Percentiles rank a stretch among this genome's conserved stretches.
phyloP scores from a whole-genome alignment of 1,284 basidiomycete species.

The Afroboletus lepidellus region DNA sequence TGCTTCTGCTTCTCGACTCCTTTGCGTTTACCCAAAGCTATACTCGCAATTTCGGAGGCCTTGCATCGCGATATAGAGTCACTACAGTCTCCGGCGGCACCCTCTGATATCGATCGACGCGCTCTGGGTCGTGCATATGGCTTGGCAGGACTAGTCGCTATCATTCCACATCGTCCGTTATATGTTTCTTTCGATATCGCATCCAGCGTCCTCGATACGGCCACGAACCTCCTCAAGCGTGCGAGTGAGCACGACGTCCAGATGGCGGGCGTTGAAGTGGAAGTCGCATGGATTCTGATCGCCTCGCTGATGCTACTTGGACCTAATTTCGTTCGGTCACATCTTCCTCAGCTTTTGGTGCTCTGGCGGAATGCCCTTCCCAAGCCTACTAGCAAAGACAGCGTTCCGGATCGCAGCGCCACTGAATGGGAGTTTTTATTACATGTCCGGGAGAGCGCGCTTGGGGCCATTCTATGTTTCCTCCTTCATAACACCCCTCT shows the following conservation, averaged over 20 bases:
- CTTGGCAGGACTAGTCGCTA: conserved; percentile 82
- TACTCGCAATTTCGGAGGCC: conserved; percentile 73
- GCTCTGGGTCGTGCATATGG: conserved; percentile 88
- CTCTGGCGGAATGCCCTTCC: conserved; percentile 97
- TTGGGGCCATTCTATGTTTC: conserved; percentile 88
- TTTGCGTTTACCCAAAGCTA: conserved; percentile 75
- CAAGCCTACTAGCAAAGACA: conserved; percentile 89
- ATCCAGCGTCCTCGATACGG: conserved; percentile 88
- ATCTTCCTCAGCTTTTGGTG: conserved; percentile 89
- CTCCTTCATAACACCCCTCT: conserved; percentile 78
- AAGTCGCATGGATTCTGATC: conserved; percentile 93
- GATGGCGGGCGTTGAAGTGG: conserved; percentile 83
- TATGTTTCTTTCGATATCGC: conserved; percentile 95
- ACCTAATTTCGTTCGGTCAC: conserved; percentile 89
- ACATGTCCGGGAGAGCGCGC: conserved; percentile 87
- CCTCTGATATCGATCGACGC: conserved; percentile 71
- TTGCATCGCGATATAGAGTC: conserved; percentile 82
- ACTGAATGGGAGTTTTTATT: conserved; percentile 92
- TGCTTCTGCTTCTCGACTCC: conserved; percentile 91
- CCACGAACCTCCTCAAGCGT: conserved; percentile 86
- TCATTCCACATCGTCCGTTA: conserved; percentile 84
- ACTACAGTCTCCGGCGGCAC: conserved; percentile 64
- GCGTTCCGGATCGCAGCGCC: conserved; percentile 59
- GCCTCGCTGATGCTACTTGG: conserved; percentile 91
- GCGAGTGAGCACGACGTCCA: conserved; percentile 88